Evolutionary conservation across 345 rosid species (phyloP).

Genomic region (Hevea brasiliensis): DNA sequence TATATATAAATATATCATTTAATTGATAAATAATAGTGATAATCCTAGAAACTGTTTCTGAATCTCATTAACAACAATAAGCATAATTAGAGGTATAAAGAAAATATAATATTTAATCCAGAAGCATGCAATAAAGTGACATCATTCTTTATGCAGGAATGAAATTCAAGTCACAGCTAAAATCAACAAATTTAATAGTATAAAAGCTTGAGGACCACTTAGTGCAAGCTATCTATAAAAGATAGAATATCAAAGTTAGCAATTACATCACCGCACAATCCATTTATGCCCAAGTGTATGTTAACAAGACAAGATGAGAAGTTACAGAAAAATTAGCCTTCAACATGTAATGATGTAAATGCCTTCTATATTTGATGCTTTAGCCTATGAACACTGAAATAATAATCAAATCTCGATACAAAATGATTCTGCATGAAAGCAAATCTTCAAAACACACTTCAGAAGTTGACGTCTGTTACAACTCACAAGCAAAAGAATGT

Average conservation of each 20-base stretch:
- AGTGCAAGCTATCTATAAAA: no score
- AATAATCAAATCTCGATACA: not conserved
- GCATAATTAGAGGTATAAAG: not conserved
- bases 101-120: not conserved
- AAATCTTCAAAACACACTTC: not conserved
- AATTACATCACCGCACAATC: no score
- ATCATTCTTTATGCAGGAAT: not conserved
- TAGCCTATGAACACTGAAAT: not conserved
- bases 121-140: not conserved
- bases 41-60: not conserved
- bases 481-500: not conserved
- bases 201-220: no score
- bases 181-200: no score
- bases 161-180: constrained; percentile 2
- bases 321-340: not conserved
- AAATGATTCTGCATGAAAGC: not conserved
- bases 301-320: not conserved
- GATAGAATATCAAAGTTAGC: no score
- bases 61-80: not conserved
- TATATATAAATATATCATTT: no score
- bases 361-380: not conserved
- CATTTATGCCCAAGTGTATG: no score
- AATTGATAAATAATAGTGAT: not conserved
- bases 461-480: not conserved
- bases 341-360: no score